A percentile compares a stretch with the other conserved stretches of the same genome.
phyloP scores from a whole-genome alignment of 306 rosid genomes.

The Canavalia gladiata region DNA sequence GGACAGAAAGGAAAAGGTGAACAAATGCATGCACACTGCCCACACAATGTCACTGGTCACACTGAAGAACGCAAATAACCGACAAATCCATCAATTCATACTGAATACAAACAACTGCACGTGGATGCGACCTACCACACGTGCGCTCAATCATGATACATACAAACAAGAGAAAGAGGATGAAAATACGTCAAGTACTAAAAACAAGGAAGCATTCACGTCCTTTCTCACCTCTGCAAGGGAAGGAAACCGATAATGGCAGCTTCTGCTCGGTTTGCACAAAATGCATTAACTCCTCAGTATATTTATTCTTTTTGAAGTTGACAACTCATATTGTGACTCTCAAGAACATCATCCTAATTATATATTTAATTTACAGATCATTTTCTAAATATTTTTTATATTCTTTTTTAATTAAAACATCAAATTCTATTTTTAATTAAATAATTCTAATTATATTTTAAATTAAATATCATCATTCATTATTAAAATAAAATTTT shows the following conservation, averaged over 20 bases:
- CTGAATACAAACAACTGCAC: conserved; percentile 78
- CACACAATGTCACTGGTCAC: background rate
- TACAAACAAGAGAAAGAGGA: background rate
- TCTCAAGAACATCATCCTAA: background rate
- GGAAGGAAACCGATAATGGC: background rate
- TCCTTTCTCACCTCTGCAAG: conserved; percentile 4
- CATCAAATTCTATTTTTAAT: no score
- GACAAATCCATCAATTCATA: conserved; percentile 63
- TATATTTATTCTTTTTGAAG: conserved; percentile 37
- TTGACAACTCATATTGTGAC: conserved; percentile 50
- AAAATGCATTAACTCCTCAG: conserved; percentile 33
- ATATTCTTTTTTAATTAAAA: no score
- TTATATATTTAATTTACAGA: no score
- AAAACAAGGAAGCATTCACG: conserved; percentile 42
- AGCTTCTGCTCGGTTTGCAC: conserved; percentile 37
- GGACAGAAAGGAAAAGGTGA: conserved; percentile 35
- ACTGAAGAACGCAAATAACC: background rate
- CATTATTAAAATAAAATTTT: no score
- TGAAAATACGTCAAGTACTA: background rate
- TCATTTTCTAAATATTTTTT: no score
- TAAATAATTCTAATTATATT: no score
- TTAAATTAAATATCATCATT: no score
- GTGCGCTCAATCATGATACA: conserved; percentile 78
- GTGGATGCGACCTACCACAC: conserved; percentile 96
- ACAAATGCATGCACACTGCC: conserved; percentile 24